These are phyloP conservation scores for Claviceps fusiformis DNA, from an alignment of 2,329 filamentous ascomycete genomes.

Conservation along the genomic window DNA sequence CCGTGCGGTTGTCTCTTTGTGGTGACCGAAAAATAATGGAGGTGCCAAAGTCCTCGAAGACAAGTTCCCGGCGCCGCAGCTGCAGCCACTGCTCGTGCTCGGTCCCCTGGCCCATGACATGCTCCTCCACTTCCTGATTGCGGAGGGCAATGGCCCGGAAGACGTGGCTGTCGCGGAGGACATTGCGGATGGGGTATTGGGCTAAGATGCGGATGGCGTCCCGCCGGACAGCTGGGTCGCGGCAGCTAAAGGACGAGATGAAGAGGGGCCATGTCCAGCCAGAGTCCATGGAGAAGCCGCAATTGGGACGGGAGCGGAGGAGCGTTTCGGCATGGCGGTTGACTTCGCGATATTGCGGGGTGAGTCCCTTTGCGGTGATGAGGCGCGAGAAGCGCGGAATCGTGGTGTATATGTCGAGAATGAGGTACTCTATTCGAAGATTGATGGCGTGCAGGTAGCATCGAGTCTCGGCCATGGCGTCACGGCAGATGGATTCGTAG, in stretches of 20 bases:
- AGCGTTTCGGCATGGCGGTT: slow-evolving; percentile 24
- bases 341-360: slow-evolving; percentile 29
- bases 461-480: slow-evolving; percentile 11
- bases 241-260: slow-evolving; percentile 26
- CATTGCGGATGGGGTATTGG: slow-evolving; percentile 28
- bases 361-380: slow-evolving; percentile 23
- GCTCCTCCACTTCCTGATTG: slow-evolving; percentile 22
- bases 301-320: slow-evolving; percentile 20
- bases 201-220: slow-evolving; percentile 27
- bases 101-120: slow-evolving; percentile 18
- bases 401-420: slow-evolving; percentile 25
- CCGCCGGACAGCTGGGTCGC: slow-evolving; percentile 23
- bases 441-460: slow-evolving; percentile 24
- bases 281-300: slow-evolving; percentile 31
- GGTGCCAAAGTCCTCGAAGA: slow-evolving; percentile 24
- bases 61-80: slow-evolving; percentile 23
- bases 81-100: slow-evolving; percentile 25
- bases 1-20: slow-evolving; percentile 17
- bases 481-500: slow-evolving; percentile 14
- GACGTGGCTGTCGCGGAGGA: slow-evolving; percentile 27
- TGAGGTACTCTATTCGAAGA: slow-evolving; percentile 28
- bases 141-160: slow-evolving; percentile 25
- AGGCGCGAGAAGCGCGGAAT: slow-evolving; percentile 25
- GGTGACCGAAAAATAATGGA: slow-evolving; percentile 24
- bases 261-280: slow-evolving; percentile 32